These are phyloP conservation scores for Zasmidium cellare DNA, from an alignment of 2,329 filamentous ascomycete species.

Conservation along the genomic window DNA sequence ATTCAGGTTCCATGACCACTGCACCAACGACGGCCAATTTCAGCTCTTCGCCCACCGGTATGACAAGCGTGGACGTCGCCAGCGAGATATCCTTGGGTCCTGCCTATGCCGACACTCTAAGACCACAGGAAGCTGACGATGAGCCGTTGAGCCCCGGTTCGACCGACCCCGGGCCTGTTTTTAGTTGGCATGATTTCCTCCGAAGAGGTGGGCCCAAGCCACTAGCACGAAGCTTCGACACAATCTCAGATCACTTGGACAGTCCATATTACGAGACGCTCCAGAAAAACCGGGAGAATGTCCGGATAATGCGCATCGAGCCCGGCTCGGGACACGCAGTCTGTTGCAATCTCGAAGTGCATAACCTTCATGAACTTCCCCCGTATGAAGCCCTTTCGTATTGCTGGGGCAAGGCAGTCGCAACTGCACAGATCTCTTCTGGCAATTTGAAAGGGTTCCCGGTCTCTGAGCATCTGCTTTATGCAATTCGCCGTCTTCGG, in stretches of 20 bases:
- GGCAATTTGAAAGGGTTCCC: conserved; percentile 11
- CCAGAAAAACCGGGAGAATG: neutral
- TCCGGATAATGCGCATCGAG: conserved; percentile 12
- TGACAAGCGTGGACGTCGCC: too few relatives aligned
- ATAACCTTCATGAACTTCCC: neutral
- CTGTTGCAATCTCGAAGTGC: conserved; percentile 10
- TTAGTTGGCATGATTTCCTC: neutral
- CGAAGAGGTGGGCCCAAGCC: conserved; percentile 1
- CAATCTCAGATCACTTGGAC: neutral
- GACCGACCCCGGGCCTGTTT: too few relatives aligned
- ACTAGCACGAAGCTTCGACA: neutral
- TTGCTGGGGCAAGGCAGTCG: conserved; percentile 11
- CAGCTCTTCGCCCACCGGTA: too few relatives aligned
- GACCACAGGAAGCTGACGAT: neutral
- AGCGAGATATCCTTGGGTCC: too few relatives aligned
- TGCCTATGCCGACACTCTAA: neutral
- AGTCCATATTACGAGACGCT: conserved; percentile 2
- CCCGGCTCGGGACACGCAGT: conserved; percentile 1
- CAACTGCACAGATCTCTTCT: conserved; percentile 3
- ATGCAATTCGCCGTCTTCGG: conserved; percentile 13
- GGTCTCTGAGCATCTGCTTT: conserved; percentile 15
- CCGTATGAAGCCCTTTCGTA: conserved; percentile 19
- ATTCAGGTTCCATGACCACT: too few relatives aligned
- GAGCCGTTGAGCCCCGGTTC: neutral
- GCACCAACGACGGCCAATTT: too few relatives aligned